A percentile compares a stretch with the other conserved stretches of the same genome.
Evolutionary conservation across 495 filamentous ascomycete genomes (phyloP).

Genomic region (Aspergillus bridgeri): DNA sequence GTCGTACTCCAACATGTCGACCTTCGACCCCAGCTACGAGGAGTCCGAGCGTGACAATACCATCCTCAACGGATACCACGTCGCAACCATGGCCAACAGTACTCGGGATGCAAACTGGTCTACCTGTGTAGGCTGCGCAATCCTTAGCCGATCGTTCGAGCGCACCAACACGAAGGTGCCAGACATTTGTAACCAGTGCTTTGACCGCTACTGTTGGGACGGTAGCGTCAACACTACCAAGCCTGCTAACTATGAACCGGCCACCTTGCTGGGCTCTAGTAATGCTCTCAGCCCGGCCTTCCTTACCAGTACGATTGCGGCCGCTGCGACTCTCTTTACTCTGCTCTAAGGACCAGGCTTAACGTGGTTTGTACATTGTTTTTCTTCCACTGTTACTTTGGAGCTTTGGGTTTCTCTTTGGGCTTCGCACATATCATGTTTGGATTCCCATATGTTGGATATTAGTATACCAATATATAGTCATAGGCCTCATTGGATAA

Average conservation of each 20-base stretch:
- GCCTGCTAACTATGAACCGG: constrained; percentile 30
- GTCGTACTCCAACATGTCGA: constrained; percentile 67
- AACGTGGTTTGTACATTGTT: background rate
- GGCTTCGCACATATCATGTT: background rate
- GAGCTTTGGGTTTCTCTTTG: background rate
- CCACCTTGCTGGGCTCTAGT: constrained; percentile 16
- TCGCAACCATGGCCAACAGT: constrained; percentile 76
- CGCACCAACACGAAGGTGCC: constrained; percentile 64
- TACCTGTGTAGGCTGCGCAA: constrained; percentile 80
- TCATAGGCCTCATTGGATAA: background rate
- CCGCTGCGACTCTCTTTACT: constrained; percentile 22
- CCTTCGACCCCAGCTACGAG: constrained; percentile 62
- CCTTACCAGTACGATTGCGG: constrained; percentile 20
- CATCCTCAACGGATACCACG: constrained; percentile 79
- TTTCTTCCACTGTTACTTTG: background rate
- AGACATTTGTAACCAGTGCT: constrained; percentile 68
- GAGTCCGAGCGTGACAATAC: constrained; percentile 65
- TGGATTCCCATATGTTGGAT: background rate
- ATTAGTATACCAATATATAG: background rate
- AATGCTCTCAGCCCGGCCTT: constrained; percentile 16
- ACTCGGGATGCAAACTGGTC: constrained; percentile 70
- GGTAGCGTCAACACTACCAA: constrained; percentile 31
- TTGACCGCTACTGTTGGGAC: constrained; percentile 76
- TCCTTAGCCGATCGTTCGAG: constrained; percentile 70
- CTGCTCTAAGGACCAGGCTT: constrained; percentile 16